Base-by-base conservation (phyloP, 73 alveolate genomes). In the Paramecium primaurelia region DNA sequence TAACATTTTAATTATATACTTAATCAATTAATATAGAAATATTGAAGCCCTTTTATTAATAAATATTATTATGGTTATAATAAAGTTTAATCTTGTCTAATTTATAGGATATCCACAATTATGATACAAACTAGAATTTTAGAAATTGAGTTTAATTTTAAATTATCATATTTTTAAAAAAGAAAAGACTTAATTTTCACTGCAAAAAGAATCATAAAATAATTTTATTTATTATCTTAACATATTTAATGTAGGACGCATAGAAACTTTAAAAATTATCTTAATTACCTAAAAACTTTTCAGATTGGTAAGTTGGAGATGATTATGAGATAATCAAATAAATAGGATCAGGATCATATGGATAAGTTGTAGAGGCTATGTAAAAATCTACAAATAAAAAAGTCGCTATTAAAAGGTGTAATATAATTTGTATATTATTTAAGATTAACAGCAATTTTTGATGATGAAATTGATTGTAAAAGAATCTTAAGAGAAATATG, bases 291-390 rank as follows among this genome's bases (percentile, higher is more conserved):
- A 89, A 89, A 68, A 89, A 89, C 77, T 89, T 89, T 45, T 68
- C 92, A 12, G 94, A 93, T 42, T 95, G 97, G 98, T 94, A 94
- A 34, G 95, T 93, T 11, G 98, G 98, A 16, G 97, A 96, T 25
- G 96, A 95, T 45, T 97, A 97, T 92, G 98, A 96, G 45, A 97
- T 97, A 36, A 71, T 94, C 34, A 95, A 96, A 88, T 91, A 83
- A 59, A 92, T 97, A 88, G 99, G 99, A 22, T 93, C 93, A 69
- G 99, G 99, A 8, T 94, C 98, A 68, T 98, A 96, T 91, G 99
- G 99, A 6, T 94, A 94, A 6, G 99, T 98, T 1, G 96, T 93
- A 58, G 97, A 96, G 71, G 99, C 99, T 14, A 80, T 92, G 34
- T 96, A 97, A 94, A 97, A 95, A 84, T 88, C 96, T 60, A 94